phyloP scores from a whole-genome alignment of 225 moss, liverwort and hornwort genomes.

The Antitrichia curtipendula region DNA sequence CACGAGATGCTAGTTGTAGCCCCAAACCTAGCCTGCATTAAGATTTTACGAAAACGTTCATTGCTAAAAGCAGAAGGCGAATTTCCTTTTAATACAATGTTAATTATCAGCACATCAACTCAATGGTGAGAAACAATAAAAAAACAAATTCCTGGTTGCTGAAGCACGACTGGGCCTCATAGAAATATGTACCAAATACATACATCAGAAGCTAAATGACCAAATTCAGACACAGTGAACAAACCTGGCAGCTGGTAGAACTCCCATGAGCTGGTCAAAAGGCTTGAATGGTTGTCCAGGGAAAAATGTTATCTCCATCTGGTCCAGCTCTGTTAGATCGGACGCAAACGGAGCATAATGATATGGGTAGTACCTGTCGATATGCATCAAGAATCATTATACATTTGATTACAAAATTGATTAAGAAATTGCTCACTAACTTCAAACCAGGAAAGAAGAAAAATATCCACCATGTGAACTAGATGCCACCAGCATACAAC shows the following conservation, averaged over 20 bases:
- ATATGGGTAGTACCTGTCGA: constrained; percentile 85
- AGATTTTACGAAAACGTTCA: not conserved
- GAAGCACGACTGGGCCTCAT: not conserved
- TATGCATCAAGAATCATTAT: not conserved
- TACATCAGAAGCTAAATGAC: not conserved
- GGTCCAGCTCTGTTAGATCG: constrained; percentile 67
- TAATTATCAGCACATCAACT: not conserved
- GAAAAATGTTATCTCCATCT: constrained; percentile 72
- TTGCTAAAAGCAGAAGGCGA: not conserved
- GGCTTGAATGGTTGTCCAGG: constrained; percentile 88
- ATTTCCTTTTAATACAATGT: not conserved
- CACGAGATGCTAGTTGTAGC: not conserved
- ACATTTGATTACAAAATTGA: not conserved
- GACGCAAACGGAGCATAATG: constrained; percentile 99
- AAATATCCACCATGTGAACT: not conserved
- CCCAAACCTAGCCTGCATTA: not conserved
- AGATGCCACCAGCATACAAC: not conserved
- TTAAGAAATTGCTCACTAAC: not conserved
- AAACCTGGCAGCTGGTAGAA: constrained; percentile 95
- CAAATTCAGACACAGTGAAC: not conserved
- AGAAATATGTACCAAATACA: not conserved
- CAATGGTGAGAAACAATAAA: not conserved
- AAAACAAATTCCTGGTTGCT: not conserved
- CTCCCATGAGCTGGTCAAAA: constrained; percentile 99
- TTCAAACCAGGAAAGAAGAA: not conserved